These are phyloP conservation scores for Drechslerella coelobrocha DNA, from an alignment of 2,329 filamentous ascomycete species.

Conservation along the genomic window DNA sequence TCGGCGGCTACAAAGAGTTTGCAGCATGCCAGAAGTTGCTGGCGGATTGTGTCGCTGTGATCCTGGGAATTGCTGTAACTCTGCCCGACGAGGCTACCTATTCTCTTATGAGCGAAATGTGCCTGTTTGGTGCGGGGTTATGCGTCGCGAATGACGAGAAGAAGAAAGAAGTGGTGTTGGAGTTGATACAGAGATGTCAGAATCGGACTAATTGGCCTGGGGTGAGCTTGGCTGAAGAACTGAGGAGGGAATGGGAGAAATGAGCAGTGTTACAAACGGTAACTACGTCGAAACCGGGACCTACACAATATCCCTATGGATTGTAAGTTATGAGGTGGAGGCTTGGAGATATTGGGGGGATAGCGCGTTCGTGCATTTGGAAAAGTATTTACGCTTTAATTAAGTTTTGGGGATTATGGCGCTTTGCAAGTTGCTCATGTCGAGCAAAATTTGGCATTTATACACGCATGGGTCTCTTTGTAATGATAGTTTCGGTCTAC, in stretches of 20 bases:
- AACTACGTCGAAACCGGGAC: no score
- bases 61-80: slow-evolving; percentile 63
- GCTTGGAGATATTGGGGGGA: no score
- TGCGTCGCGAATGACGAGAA: slow-evolving; percentile 58
- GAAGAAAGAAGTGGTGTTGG: slow-evolving; percentile 58
- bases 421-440: no score
- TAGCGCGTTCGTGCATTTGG: no score
- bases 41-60: slow-evolving; percentile 61
- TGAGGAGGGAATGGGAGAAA: slow-evolving; percentile 56
- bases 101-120: slow-evolving; percentile 61
- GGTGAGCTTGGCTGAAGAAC: slow-evolving; percentile 55
- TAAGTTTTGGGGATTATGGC: no score
- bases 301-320: no score
- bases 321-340: no score
- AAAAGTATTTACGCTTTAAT: no score
- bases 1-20: slow-evolving; percentile 63
- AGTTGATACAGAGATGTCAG: slow-evolving; percentile 58
- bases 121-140: slow-evolving; percentile 60
- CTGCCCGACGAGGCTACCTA: slow-evolving; percentile 58
- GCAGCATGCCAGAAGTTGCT: slow-evolving; percentile 60
- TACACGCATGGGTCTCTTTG: no score
- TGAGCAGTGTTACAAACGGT: neutral
- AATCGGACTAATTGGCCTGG: slow-evolving; percentile 60
- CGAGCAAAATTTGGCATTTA: no score
- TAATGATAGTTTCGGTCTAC: no score